Base-by-base conservation (phyloP, 305 asterid genomes). In the Fraxinus greggii region DNA sequence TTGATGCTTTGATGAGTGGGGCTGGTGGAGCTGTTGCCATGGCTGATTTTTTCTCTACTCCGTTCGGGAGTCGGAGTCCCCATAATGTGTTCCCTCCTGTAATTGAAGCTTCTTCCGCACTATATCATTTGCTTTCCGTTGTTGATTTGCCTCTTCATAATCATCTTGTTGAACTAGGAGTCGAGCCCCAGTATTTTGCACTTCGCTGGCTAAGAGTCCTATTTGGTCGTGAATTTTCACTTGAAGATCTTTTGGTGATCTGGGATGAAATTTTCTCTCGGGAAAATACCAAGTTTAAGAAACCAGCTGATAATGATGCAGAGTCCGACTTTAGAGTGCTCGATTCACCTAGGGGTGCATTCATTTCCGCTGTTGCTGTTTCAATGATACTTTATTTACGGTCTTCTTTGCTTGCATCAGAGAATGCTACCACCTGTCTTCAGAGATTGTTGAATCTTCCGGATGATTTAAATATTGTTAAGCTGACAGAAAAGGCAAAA, bases 141-240 rank as follows among this genome's bases (percentile, higher is more conserved):
- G 98, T 90, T 29, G 99, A 96, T 88, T 89, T 92, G 21, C 91
- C 98, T 82, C 97, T 96, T 80, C 90, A 96, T 73, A 88, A 92
- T 81, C 99, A 96, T 88, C 97, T 96, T 63, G 93, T 94, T 74
- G 99, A 94, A 86, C 88, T 96, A 70, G 98, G 97, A 70, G 98
- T 96, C 45, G 99, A 96, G 85, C 99, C 99, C 48, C 98, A 94
- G 72, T 96, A 93, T 84, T 96, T 96, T 51, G 90, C 98, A 1
- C 92, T 96, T 40, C 94, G 99, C 69, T 96, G 99, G 99, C 88
- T 96, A 45, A 89, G 98, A 51, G 98, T 96, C 72, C 84, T 96
- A 82, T 96, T 96, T 86, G 98, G 98, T 9, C 98, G 98, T 81
- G 99, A 96, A 85, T 94, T 96, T 88, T 89, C 92, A n/a, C 89